Base-by-base conservation (phyloP, 2,329 filamentous ascomycete species). In the Pseudophaeomoniella oleicola region DNA sequence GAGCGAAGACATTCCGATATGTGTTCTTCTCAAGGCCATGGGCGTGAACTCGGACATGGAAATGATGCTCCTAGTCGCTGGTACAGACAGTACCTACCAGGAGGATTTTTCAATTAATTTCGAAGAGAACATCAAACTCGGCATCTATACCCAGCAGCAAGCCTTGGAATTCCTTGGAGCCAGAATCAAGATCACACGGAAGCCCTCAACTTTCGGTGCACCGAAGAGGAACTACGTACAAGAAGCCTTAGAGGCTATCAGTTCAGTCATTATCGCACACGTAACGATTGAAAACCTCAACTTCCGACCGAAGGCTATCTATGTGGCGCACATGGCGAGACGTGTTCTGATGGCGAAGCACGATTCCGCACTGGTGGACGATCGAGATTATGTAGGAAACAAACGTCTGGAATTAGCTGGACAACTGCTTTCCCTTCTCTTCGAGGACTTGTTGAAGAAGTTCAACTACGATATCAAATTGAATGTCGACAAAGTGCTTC, bases 391-490 rank as follows among this genome's bases (percentile, higher is more conserved):
- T 51, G 86, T 98, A 18, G 90, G 90, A 46, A 98, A 98, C 63
- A 98, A 98, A 62, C 77, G 90, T 41, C 67, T 98, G 31, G 90
- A 98, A 57, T 59, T 98, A 59, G 92, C 92, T 37, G 90, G 90
- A 1, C 90, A 96, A 59, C 78, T 98, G 54, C 64, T 98, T 42
- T 87, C 90, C 3, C 69, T 98, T 1, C 69, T 98, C 0, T 98
- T 98, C 47, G 92, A 98, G 58, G 92, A 98, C 66, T 62, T 94
- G 41, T 98, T 98, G 73, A 98, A 98, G 64, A 82, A 84, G 42
- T 94, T 94, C 57, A 82, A 84, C 49, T 74, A 74, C 39, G 80
- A 90, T 47, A 77, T 98, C 55, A 94, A 93, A 57, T 75, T 83
- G 61, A 88, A 81, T 46, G 88, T 98, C 48, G 90, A 98, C 62